Evolutionary conservation across 148 eudicot species (phyloP).

Genomic region (Dianthus caryophyllus): DNA sequence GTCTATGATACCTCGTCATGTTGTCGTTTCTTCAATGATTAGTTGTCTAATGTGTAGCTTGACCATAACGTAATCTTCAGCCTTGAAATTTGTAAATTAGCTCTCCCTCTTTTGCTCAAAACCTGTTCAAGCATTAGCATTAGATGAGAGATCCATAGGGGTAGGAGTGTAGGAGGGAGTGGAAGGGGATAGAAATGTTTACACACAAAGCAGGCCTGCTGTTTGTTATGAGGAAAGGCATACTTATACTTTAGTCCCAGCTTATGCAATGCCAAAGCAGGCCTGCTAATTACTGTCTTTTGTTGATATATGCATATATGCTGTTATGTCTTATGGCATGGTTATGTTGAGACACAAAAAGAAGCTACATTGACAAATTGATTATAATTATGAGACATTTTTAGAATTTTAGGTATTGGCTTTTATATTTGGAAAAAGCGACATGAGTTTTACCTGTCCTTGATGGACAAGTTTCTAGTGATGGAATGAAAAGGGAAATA

Average conservation of each 20-base stretch:
- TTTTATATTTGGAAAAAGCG: not conserved
- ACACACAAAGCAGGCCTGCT: too few relatives aligned
- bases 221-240: too few relatives aligned
- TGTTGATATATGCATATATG: too few relatives aligned
- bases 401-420: not conserved
- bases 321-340: too few relatives aligned
- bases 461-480: not conserved
- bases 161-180: not conserved
- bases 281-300: too few relatives aligned
- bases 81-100: not conserved
- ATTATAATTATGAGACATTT: not conserved
- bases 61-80: not conserved
- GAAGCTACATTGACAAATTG: not conserved
- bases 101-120: not conserved
- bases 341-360: not conserved
- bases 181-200: not conserved
- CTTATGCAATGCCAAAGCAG: too few relatives aligned
- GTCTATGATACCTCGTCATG: not conserved
- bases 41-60: not conserved
- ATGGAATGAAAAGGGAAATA: slow-evolving; percentile 1
- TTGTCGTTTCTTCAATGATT: not conserved
- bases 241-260: not conserved
- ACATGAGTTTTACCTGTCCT: not conserved
- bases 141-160: not conserved
- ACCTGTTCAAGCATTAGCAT: not conserved